Evolutionary conservation across 176 grass and related monocot species (phyloP).

Genomic region (Metroxylon sagu): DNA sequence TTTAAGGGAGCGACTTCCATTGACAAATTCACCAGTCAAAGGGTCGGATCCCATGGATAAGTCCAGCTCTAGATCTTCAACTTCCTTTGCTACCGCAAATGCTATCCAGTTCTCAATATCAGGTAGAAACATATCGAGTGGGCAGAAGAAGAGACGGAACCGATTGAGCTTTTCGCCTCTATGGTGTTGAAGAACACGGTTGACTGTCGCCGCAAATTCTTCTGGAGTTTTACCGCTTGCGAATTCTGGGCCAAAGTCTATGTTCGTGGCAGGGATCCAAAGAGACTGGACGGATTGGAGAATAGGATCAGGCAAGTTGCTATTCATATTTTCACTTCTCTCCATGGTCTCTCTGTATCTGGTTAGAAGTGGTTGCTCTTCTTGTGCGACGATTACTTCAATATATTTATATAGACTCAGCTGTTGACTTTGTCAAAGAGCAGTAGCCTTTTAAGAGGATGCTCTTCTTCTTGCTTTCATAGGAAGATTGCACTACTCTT

Average conservation of each 20-base stretch:
- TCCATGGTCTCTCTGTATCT: too few species aligned
- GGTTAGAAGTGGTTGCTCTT: too few species aligned
- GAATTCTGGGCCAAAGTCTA: constrained; percentile 2
- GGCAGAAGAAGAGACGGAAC: background rate
- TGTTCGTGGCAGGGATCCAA: background rate
- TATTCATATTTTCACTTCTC: too few species aligned
- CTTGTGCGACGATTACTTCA: too few species aligned
- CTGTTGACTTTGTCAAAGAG: too few species aligned
- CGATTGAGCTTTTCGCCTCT: background rate
- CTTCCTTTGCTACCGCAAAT: background rate
- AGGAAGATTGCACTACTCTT: too few species aligned
- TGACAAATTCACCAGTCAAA: background rate
- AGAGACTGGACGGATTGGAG: constrained; percentile 1
- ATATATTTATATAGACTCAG: too few species aligned
- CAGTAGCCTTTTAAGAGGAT: too few species aligned
- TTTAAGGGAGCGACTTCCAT: background rate
- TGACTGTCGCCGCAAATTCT: background rate
- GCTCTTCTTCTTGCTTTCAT: too few species aligned
- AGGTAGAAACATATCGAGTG: background rate
- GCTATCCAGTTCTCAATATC: constrained; percentile 5
- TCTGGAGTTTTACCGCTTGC: background rate
- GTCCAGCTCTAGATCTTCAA: background rate
- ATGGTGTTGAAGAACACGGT: background rate
- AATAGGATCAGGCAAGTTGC: background rate
- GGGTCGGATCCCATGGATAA: background rate